These are phyloP conservation scores for Colletotrichum higginsianum DNA, from an alignment of 2,329 filamentous ascomycete species.

Conservation along the genomic window DNA sequence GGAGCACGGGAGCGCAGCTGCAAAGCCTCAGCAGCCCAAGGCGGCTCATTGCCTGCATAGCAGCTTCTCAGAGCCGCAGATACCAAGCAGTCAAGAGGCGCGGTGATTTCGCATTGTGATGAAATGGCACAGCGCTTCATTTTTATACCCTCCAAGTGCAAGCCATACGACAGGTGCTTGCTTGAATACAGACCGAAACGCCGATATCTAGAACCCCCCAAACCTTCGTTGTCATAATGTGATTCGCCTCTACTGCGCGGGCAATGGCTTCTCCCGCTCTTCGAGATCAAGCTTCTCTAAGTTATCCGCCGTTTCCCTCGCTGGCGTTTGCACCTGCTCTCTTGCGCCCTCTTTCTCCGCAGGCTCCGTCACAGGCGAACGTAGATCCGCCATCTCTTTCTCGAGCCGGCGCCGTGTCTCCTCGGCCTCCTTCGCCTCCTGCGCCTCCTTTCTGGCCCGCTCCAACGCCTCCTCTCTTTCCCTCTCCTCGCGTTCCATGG, in stretches of 20 bases:
- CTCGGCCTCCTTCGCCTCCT: conserved; percentile 64
- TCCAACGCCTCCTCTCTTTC: conserved; percentile 65
- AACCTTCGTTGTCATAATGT: neutral
- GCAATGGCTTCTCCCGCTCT: conserved; percentile 46
- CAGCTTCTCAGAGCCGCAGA: conserved; percentile 35
- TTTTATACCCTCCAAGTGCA: conserved; percentile 23
- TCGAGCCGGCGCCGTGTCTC: conserved; percentile 65
- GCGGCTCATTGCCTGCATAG: conserved; percentile 31
- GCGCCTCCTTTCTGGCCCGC: conserved; percentile 58
- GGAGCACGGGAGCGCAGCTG: neutral
- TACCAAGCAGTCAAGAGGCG: conserved; percentile 34
- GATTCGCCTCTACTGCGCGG: conserved; percentile 34
- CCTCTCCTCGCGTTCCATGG: conserved; percentile 74
- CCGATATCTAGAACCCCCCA: conserved; percentile 1
- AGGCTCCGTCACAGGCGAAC: conserved; percentile 29
- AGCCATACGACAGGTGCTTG: conserved; percentile 6
- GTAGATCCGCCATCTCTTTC: conserved; percentile 48
- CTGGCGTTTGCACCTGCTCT: conserved; percentile 48
- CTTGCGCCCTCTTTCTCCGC: conserved; percentile 44
- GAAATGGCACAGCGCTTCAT: conserved; percentile 29
- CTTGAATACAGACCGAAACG: conserved; percentile 25
- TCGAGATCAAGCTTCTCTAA: conserved; percentile 58
- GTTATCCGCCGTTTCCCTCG: conserved; percentile 51
- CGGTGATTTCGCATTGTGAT: conserved; percentile 2
- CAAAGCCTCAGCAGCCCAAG: conserved; percentile 13